Evolutionary conservation across 2,329 filamentous ascomycete species (phyloP), one percentile per base, ranked within the genome.

Genomic region (Botrytis fragariae): DNA sequence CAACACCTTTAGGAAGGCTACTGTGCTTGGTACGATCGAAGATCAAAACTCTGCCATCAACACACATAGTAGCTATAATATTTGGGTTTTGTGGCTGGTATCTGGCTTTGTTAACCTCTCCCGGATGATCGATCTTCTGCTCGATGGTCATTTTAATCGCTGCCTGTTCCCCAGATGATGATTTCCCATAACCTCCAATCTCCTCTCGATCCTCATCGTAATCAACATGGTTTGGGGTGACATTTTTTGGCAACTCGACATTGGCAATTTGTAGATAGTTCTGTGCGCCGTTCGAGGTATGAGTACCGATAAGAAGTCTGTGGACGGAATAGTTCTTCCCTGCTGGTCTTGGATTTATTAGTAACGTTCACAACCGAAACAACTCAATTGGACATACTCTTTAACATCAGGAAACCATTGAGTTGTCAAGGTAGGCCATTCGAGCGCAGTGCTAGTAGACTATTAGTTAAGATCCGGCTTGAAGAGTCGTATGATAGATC

Each of bases 391-490:
- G 68, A 77, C 86, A 77, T 82, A 89, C 85, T 92, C 90, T 86
- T 95, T 94, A 78, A 95, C 92, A 82, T 99, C 96, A 35, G 97
- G 96, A 78, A 99, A 92, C 97, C 97, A 99, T 85, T 99, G 96
- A 3, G 95, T 95, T 39, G 96, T 98, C 75, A 99, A 89, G 5
- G 96, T 98, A 22, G 96, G 96, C 96, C 96, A 99, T 81, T 97
- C 95, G 73, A 99, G 86, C 59, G 97, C 97, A 77, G 94, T 97
- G 79, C 94, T 91, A 67, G 48, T 70, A 44, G 25, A 18, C 42
- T 25, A 37, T 80, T 44, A 79, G 76, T 37, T 67, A 48, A 77
- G 64, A 70, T 59, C 57, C 39, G 16, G 32, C 32, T 29, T 69
- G 39, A 12, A n/a, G 8, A 22, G 35, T 48, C 20, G 62, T 29